These are phyloP conservation scores for Lactifluus volemus DNA, from an alignment of 768 basidiomycete species.

Conservation along the genomic window DNA sequence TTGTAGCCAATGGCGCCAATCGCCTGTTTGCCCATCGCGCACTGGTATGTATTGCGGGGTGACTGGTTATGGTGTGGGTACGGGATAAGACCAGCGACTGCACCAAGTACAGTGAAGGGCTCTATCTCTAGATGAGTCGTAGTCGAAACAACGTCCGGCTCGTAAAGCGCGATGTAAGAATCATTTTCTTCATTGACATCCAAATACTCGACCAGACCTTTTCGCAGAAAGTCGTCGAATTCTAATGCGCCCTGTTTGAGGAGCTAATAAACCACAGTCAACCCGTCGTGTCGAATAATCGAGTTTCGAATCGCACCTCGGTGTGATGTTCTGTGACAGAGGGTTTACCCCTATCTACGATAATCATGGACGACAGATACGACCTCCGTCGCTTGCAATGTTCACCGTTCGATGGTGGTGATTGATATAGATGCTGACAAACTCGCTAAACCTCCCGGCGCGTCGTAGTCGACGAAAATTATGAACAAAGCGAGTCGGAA, in stretches of 20 bases:
- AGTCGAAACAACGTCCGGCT: conserved; percentile 66
- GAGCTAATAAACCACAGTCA: conserved; percentile 37
- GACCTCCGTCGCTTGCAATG: conserved; percentile 93
- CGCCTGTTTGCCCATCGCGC: conserved; percentile 99
- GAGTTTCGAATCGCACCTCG: conserved; percentile 36
- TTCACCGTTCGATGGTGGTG: conserved; percentile 92
- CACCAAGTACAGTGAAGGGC: conserved; percentile 94
- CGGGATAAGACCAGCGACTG: conserved; percentile 96
- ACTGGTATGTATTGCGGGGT: conserved; percentile 98
- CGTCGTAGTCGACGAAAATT: conserved; percentile 91
- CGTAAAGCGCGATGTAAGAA: conserved; percentile 91
- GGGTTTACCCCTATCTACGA: conserved; percentile 75
- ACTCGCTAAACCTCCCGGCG: conserved; percentile 88
- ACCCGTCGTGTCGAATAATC: background rate
- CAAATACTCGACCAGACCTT: conserved; percentile 93
- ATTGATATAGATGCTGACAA: conserved; percentile 94
- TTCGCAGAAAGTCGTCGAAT: conserved; percentile 90
- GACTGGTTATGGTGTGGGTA: conserved; percentile 99
- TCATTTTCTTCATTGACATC: conserved; percentile 99
- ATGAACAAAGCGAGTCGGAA: conserved; percentile 74
- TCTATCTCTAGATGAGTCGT: conserved; percentile 98
- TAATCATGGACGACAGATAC: conserved; percentile 98
- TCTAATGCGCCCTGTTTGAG: conserved; percentile 69
- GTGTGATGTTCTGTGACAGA: conserved; percentile 79
- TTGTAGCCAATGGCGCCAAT: conserved; percentile 99